These are phyloP conservation scores for Entomophthora muscae DNA, from an alignment of 371 early-diverging fungal species.

Conservation along the genomic window DNA sequence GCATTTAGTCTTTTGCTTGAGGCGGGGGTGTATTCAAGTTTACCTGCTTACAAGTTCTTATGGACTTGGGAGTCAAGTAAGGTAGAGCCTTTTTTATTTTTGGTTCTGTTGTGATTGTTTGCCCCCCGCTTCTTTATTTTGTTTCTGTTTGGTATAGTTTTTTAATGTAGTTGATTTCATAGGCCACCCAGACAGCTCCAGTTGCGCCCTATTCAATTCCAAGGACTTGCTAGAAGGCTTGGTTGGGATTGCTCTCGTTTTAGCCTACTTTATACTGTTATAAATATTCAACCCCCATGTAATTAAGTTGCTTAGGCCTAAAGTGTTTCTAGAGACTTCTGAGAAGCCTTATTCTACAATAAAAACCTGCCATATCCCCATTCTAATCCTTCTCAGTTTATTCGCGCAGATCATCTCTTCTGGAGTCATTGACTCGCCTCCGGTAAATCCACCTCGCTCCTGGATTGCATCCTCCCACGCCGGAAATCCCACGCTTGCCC, in stretches of 20 bases:
- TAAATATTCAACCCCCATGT: too few species aligned
- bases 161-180: background rate
- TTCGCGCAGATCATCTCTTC: too few species aligned
- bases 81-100: background rate
- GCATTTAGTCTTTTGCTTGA: background rate
- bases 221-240: background rate
- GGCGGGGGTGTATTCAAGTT: background rate
- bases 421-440: too few species aligned
- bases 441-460: too few species aligned
- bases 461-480: too few species aligned
- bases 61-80: background rate
- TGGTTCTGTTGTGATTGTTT: background rate
- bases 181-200: background rate
- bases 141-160: background rate
- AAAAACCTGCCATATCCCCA: too few species aligned
- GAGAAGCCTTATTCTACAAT: too few species aligned
- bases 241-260: background rate
- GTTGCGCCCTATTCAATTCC: background rate
- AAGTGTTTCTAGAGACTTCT: too few species aligned
- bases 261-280: background rate
- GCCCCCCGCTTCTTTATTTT: background rate
- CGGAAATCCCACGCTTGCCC: too few species aligned
- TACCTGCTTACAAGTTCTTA: background rate
- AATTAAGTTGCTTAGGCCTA: too few species aligned
- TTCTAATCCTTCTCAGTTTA: too few species aligned